Evolutionary conservation across 2,329 filamentous ascomycete species (phyloP), one percentile per base, ranked within the genome.

Genomic region (Colletotrichum salicis): DNA sequence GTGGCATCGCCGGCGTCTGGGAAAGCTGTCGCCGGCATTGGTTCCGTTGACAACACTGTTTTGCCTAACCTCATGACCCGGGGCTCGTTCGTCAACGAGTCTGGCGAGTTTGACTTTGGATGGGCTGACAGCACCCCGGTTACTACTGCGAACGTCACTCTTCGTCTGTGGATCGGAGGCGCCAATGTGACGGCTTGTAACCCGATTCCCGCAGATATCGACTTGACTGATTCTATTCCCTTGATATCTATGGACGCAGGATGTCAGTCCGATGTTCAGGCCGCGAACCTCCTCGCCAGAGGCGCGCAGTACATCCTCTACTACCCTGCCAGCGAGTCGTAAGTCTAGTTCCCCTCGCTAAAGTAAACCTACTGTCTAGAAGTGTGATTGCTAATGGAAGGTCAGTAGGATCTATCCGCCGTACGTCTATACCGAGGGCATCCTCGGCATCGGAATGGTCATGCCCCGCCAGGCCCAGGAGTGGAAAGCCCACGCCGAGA

Each of bases 271-370:
- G 75, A 77, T 24, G 74, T 76, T 5, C 83, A 86, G 73, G 80
- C 80, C 19, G 71, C 74, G 15, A 84, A 85, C 65, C 77, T 82
- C 1, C 80, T 79, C n/a, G 81, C 78, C 7, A 82, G 81, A 60
- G 84, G 84, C 24, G 84, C 80, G 3, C 79, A 81, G 70, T 83
- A 84, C 57, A 77, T 85, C 52, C 76, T 85, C 69, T 82, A 82
- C 76, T 85, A 84, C 72, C 81, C 80, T 10, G 52, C 54, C 12
- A 58, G 31, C 52, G 68, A 67, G 41, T 71, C 52, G 64, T 68
- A n/a, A 22, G 67, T 71, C 0, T 0, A 2, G 19, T 12, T 4
- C 1, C 1, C 33, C 22, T 12, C 15, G 19, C 15, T 6, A 7
- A 19, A 6, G 15, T 4, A 5, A 19, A 19, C 37, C 37, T 19